Evolutionary conservation across 306 rosid genomes (phyloP).

Genomic region (Trifolium subterraneum): DNA sequence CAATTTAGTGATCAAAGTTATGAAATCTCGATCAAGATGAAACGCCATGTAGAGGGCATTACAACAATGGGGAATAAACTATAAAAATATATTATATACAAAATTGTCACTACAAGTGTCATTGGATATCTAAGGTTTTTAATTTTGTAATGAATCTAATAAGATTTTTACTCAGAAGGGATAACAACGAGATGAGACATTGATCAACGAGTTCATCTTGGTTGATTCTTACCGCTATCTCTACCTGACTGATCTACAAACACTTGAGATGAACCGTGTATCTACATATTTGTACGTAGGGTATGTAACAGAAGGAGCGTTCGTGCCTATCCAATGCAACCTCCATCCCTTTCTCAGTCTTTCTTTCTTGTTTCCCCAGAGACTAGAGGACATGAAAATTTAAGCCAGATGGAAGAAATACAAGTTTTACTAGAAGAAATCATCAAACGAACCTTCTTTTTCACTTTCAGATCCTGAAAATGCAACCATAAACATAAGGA

Average conservation of each 20-base stretch:
- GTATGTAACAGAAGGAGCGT: slow-evolving; percentile 35
- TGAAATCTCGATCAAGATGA: slow-evolving; percentile 2
- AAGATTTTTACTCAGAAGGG: slow-evolving; percentile 28
- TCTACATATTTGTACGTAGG: slow-evolving; percentile 46
- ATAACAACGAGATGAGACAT: slow-evolving; percentile 38
- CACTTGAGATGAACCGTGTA: slow-evolving; percentile 44
- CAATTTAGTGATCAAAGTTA: slow-evolving; percentile 11
- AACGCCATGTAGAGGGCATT: slow-evolving; percentile 6
- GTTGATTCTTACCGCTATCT: slow-evolving; percentile 41
- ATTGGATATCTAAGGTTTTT: slow-evolving; percentile 34
- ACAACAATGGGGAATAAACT: slow-evolving; percentile 8
- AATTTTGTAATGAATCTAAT: not conserved
- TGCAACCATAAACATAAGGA: slow-evolving; percentile 40
- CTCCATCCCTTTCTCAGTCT: slow-evolving; percentile 20
- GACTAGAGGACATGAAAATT: slow-evolving; percentile 37
- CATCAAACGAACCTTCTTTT: slow-evolving; percentile 83
- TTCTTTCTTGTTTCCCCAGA: slow-evolving; percentile 37
- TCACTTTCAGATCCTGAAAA: slow-evolving; percentile 79
- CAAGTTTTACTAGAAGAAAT: slow-evolving; percentile 71
- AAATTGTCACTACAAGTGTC: slow-evolving; percentile 34
- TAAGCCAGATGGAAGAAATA: slow-evolving; percentile 51
- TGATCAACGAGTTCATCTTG: slow-evolving; percentile 37
- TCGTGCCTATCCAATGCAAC: slow-evolving; percentile 41
- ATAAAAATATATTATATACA: slow-evolving; percentile 40
- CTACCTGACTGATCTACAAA: slow-evolving; percentile 52